phyloP scores from a whole-genome alignment of 176 grass and related monocot species.

The Oryza meyeriana region DNA sequence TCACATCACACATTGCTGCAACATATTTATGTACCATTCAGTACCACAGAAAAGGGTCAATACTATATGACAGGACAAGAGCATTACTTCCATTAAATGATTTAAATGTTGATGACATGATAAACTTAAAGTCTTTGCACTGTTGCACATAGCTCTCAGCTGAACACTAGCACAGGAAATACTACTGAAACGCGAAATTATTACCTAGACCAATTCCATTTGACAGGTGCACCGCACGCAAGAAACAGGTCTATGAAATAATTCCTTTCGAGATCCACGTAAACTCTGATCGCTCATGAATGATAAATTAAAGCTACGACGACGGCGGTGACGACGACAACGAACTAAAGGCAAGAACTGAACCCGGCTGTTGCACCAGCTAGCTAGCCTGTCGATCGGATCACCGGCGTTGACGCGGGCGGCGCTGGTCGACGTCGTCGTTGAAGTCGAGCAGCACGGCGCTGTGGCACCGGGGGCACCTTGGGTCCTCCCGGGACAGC shows the following conservation, averaged over 20 bases:
- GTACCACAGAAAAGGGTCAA: conserved; percentile 1
- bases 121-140: conserved; percentile 5
- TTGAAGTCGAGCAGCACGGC: conserved; percentile 91
- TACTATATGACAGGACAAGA: conserved; percentile 18
- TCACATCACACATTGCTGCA: not conserved
- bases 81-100: conserved; percentile 30
- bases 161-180: not conserved
- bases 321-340: not conserved
- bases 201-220: conserved; percentile 51
- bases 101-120: conserved; percentile 6
- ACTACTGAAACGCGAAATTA: conserved; percentile 45
- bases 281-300: conserved; percentile 15
- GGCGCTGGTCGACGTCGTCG: conserved; percentile 51
- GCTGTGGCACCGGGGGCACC: conserved; percentile 88
- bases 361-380: not conserved
- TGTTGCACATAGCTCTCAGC: conserved; percentile 13
- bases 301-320: not conserved
- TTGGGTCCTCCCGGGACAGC: conserved; percentile 83
- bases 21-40: conserved; percentile 8
- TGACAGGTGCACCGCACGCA: conserved; percentile 1
- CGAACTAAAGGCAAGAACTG: not conserved
- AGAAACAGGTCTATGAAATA: conserved; percentile 59
- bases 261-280: conserved; percentile 30
- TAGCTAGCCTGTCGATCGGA: not conserved
- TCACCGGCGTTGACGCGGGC: conserved; percentile 40